Evolutionary conservation across 495 filamentous ascomycete species (phyloP), one percentile per base, ranked within the genome.

Genomic region (Penicilliopsis zonata): DNA sequence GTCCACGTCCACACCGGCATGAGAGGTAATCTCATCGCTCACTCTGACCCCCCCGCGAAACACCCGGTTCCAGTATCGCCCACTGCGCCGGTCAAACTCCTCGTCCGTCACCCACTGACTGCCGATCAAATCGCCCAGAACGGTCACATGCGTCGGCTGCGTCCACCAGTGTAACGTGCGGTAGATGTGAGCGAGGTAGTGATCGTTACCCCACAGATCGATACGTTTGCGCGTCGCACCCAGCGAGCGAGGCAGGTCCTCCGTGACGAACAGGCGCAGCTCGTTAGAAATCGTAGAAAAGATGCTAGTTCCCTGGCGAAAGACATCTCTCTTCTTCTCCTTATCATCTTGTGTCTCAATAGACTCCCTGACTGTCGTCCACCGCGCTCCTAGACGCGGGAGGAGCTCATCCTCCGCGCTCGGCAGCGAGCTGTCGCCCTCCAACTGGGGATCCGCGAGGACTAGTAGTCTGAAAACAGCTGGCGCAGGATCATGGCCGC

Each of bases 371-470:
- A 63, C 18, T 19, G 44, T 61, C 18, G 49, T 47, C 60, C 70
- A 66, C 34, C 78, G 65, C 39, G 53, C 62, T 15, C 49, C 47
- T 14, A 74, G 43, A 38, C 80, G 70, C 1, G 77, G 76, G 19
- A 81, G 66, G 17, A 67, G 53, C 34, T 72, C 66, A 38, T 74
- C 63, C 24, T 74, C 63, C 4, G 70, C 59, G 31, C 70, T 66
- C 9, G 72, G 71, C 18, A 94, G 75, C 3, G 81, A 82, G 9
- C 82, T 82, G 51, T 94, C 86, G 43, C 90, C 90, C 55, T 98
- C 90, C 16, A 98, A 70, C 49, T 98, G 90, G 1, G 90, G 90
- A 59, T 98, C 90, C 35, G 80, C 90, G 27, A 98, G 76, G 9
- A 85, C 75, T 15, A 98, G 79, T 3, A 98, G 75, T 18, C 90